phyloP scores from a whole-genome alignment of 495 filamentous ascomycete species.

The Aspergillus nanangensis region DNA sequence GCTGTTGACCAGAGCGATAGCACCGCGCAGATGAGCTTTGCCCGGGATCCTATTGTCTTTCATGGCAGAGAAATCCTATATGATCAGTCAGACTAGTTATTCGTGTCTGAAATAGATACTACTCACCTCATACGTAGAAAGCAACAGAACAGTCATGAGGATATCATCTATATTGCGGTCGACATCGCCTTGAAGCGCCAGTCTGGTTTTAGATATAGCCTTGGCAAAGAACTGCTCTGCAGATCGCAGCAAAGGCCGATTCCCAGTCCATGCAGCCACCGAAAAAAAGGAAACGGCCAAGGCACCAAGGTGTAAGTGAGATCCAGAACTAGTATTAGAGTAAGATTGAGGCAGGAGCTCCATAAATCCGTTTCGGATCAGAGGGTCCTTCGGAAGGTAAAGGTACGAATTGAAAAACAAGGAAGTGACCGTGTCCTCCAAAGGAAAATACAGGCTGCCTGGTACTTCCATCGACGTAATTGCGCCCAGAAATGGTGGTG shows the following conservation, averaged over 20 bases:
- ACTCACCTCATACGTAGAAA: slow-evolving; percentile 61
- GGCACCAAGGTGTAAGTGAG: slow-evolving; percentile 51
- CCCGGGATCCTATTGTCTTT: slow-evolving; percentile 18
- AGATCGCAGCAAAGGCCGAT: slow-evolving; percentile 33
- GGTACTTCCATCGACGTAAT: slow-evolving; percentile 4
- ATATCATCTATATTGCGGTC: slow-evolving; percentile 48
- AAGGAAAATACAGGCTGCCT: slow-evolving; percentile 16
- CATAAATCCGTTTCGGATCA: slow-evolving; percentile 28
- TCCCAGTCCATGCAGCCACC: slow-evolving; percentile 36
- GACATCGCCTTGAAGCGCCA: slow-evolving; percentile 46
- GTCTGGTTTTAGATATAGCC: slow-evolving; percentile 50
- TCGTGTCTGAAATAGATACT: neutral
- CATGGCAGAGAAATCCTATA: slow-evolving; percentile 27
- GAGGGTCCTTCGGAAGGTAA: slow-evolving; percentile 25
- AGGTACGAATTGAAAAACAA: slow-evolving; percentile 35
- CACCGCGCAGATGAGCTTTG: slow-evolving; percentile 30
- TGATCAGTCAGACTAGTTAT: slow-evolving; percentile 2
- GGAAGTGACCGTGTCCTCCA: slow-evolving; percentile 29
- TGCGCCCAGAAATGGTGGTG: neutral
- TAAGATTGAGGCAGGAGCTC: slow-evolving; percentile 54
- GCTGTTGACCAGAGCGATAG: slow-evolving; percentile 30
- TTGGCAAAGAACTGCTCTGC: slow-evolving; percentile 34
- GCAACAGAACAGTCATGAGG: slow-evolving; percentile 56
- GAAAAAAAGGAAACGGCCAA: slow-evolving; percentile 56
- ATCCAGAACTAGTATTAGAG: slow-evolving; percentile 38